Conservation (phyloP, 176 grass and related monocot species). For the Lolium rigidum region DNA sequence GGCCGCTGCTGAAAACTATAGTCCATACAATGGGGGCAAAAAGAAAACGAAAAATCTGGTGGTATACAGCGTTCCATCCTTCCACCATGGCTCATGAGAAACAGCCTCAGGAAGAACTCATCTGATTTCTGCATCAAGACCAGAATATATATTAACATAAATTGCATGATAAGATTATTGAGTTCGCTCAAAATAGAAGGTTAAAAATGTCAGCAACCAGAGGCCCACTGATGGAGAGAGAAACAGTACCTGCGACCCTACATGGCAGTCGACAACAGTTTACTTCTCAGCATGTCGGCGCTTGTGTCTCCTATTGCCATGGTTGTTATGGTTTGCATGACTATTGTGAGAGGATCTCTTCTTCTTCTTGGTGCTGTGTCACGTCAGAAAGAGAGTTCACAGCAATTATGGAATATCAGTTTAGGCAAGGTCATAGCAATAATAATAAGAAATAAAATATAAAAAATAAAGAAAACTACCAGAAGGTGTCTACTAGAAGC, state of each 20-base stretch:
- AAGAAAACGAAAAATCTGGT: neutral
- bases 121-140: slow-evolving; percentile 32
- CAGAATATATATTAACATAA: neutral
- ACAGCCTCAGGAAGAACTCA: slow-evolving; percentile 8
- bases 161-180: neutral
- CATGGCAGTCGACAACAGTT: neutral
- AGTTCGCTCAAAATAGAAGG: no score
- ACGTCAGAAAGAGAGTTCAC: slow-evolving; percentile 7
- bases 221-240: neutral
- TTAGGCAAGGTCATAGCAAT: neutral
- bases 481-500: slow-evolving; percentile 69
- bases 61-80: slow-evolving; percentile 39
- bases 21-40: slow-evolving; percentile 37
- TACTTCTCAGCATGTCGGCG: slow-evolving; percentile 76
- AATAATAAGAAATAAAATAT: neutral
- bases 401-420: neutral
- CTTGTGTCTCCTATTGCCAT: slow-evolving; percentile 73
- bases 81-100: slow-evolving; percentile 18
- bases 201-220: neutral
- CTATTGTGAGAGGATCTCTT: slow-evolving; percentile 50
- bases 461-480: slow-evolving; percentile 54
- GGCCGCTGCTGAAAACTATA: slow-evolving; percentile 46
- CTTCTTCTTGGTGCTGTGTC: slow-evolving; percentile 62
- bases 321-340: slow-evolving; percentile 55
- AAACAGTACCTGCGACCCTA: slow-evolving; percentile 36